These are phyloP conservation scores for Berberis vulgaris DNA, from an alignment of 164 flowering plant species.

Conservation along the genomic window DNA sequence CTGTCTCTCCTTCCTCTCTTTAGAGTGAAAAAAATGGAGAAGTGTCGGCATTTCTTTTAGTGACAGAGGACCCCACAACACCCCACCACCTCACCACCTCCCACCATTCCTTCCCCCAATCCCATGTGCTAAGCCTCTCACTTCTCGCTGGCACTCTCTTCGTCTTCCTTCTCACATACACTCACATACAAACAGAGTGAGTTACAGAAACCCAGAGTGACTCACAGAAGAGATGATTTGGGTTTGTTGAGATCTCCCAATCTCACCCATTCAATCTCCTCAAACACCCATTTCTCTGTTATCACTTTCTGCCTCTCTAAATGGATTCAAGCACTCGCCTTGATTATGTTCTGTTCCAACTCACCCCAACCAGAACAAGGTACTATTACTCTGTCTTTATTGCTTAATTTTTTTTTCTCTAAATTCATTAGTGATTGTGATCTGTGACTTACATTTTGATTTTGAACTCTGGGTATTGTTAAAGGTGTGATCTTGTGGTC, in stretches of 20 bases:
- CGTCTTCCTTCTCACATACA: too few species aligned
- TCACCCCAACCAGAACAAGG: slow-evolving; percentile 95
- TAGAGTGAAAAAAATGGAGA: too few species aligned
- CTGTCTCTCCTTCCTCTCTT: too few species aligned
- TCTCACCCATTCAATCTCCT: neutral
- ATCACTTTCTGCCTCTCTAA: neutral
- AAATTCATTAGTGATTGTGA: too few species aligned
- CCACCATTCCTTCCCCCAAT: too few species aligned
- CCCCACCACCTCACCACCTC: too few species aligned
- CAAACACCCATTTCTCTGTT: neutral
- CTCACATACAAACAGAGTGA: too few species aligned
- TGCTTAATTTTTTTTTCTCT: neutral
- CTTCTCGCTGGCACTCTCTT: too few species aligned
- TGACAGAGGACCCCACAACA: too few species aligned
- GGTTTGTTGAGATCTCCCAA: neutral
- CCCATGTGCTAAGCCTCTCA: too few species aligned
- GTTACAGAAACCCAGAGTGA: too few species aligned
- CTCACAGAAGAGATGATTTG: neutral
- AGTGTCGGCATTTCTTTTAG: too few species aligned
- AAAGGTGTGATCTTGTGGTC: slow-evolving; percentile 83
- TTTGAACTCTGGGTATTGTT: slow-evolving; percentile 2
- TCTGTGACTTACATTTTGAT: neutral
- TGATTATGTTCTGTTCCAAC: slow-evolving; percentile 67
- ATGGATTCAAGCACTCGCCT: slow-evolving; percentile 39
- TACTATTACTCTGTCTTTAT: slow-evolving; percentile 5